Evolutionary conservation across 306 rosid species (phyloP), one percentile per base, ranked within the genome.

Genomic region (Vigna unguiculata): DNA sequence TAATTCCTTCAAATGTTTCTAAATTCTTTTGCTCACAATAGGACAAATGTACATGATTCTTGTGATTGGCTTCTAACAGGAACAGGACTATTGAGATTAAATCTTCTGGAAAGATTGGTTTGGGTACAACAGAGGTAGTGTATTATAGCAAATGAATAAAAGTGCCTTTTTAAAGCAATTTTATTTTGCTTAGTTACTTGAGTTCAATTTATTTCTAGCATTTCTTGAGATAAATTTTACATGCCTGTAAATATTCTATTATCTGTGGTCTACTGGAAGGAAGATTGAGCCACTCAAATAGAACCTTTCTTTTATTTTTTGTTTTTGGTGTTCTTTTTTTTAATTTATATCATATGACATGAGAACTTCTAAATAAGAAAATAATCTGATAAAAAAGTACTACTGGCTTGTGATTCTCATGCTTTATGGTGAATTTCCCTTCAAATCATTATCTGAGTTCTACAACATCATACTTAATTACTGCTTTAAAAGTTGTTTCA

Each of bases 91-190:
- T 83, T 55, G 93, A 88, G 71, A 84, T 95, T 69, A 87, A 82
- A 80, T 70, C 98, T 83, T 79, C 98, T 19, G 96, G 98, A 79
- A 95, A 88, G 91, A 93, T 92, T 54, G 84, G 80, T 88, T 78
- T 87, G 41, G 97, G 97, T 65, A 89, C 88, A 79, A 83, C 92
- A 19, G 96, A 95, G 98, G 98, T 95, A 89, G 52, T 83, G 10
- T 72, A 40, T 61, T 60, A 12, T 40, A 21, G 30, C 34, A 28
- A 54, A 74, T 53, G 36, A 82, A 75, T 38, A 21, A 19, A 71
- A 69, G 22, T 58, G 22, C 65, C 71, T 30, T 41, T 40, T 69
- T 28, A 30, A 61, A 70, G 64, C 66, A 38, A 6, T 59, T 41
- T 64, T 65, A 47, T 45, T 30, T 68, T 67, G 47, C 59, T 24